phyloP scores from a whole-genome alignment of 257 asterid genomes.

The Solanum virginianum region DNA sequence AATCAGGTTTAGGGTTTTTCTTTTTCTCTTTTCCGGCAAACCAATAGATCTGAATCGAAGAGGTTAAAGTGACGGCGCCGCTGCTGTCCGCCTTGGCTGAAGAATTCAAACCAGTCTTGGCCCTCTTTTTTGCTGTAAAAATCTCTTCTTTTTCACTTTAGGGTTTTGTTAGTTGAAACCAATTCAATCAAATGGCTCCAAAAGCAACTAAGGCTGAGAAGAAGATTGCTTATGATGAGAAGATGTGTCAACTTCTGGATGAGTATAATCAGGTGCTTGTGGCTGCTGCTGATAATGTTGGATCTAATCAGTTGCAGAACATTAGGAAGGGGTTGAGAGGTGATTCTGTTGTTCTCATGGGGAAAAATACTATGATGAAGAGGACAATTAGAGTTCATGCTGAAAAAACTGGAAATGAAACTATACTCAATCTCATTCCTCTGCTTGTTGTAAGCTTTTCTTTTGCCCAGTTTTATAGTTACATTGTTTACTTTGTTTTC shows the following conservation, averaged over 20 bases:
- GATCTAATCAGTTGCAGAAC: slow-evolving; percentile 77
- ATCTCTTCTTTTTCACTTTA: slow-evolving; percentile 33
- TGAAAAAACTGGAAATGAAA: slow-evolving; percentile 62
- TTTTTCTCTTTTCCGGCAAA: background rate
- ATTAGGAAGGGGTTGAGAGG: slow-evolving; percentile 73
- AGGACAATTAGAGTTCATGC: slow-evolving; percentile 61
- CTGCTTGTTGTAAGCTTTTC: slow-evolving; percentile 56
- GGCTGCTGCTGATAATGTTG: slow-evolving; percentile 78
- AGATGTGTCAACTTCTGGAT: slow-evolving; percentile 71
- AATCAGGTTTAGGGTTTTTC: slow-evolving; percentile 9
- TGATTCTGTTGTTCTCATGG: slow-evolving; percentile 82
- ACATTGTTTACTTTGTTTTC: background rate
- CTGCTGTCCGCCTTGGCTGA: slow-evolving; percentile 79
- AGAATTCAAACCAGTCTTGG: slow-evolving; percentile 45
- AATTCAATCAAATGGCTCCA: slow-evolving; percentile 25
- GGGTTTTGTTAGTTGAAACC: slow-evolving; percentile 10
- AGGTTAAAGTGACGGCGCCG: slow-evolving; percentile 71
- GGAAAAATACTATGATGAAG: slow-evolving; percentile 98
- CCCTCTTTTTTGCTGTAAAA: slow-evolving; percentile 37
- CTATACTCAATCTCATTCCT: slow-evolving; percentile 66
- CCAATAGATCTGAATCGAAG: slow-evolving; percentile 27
- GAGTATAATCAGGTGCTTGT: slow-evolving; percentile 68
- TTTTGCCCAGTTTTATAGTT: background rate
- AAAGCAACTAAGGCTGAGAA: slow-evolving; percentile 62
- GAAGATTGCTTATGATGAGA: slow-evolving; percentile 66